Conservation (phyloP, 805 yeast species). For the Candida maesae region DNA sequence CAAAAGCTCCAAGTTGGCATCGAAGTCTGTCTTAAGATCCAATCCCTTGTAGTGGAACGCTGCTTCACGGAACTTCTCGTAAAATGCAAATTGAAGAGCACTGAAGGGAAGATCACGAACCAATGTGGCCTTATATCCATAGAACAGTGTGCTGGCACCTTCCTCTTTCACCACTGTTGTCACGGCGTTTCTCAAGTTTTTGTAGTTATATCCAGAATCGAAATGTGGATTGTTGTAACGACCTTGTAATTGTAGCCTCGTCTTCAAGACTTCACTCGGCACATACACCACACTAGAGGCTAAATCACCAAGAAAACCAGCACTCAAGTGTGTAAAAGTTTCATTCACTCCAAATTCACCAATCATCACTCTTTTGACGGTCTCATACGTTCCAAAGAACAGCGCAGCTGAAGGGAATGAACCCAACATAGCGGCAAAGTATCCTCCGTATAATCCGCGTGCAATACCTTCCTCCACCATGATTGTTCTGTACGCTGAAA, state of each 20-base stretch:
- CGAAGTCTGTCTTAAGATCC: conserved; percentile 41
- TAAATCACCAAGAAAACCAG: conserved; percentile 93
- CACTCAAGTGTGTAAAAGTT: conserved; percentile 71
- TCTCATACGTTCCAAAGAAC: conserved; percentile 91
- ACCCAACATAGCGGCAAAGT: conserved; percentile 87
- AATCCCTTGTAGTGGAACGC: conserved; percentile 42
- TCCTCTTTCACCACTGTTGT: conserved; percentile 59
- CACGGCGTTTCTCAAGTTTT: conserved; percentile 69
- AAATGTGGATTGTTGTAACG: conserved; percentile 75
- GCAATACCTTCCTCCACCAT: conserved; percentile 77
- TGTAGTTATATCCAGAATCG: conserved; percentile 81
- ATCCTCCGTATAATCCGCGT: conserved; percentile 89
- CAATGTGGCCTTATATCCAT: conserved; percentile 92
- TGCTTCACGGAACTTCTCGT: conserved; percentile 70
- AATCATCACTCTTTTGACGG: conserved; percentile 66
- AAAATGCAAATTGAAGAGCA: conserved; percentile 93
- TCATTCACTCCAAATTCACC: conserved; percentile 65
- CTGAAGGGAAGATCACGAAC: conserved; percentile 93
- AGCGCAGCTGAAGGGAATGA: conserved; percentile 91
- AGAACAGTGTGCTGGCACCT: conserved; percentile 73
- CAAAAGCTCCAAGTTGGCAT: conserved; percentile 58
- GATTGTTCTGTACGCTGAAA: conserved; percentile 74
- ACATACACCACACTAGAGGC: conserved; percentile 87
- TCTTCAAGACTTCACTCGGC: conserved; percentile 92
- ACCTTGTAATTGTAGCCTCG: conserved; percentile 92